Evolutionary conservation across 805 yeast species (phyloP), one percentile per base, ranked within the genome.

Genomic region (Wickerhamomyces ciferrii): DNA sequence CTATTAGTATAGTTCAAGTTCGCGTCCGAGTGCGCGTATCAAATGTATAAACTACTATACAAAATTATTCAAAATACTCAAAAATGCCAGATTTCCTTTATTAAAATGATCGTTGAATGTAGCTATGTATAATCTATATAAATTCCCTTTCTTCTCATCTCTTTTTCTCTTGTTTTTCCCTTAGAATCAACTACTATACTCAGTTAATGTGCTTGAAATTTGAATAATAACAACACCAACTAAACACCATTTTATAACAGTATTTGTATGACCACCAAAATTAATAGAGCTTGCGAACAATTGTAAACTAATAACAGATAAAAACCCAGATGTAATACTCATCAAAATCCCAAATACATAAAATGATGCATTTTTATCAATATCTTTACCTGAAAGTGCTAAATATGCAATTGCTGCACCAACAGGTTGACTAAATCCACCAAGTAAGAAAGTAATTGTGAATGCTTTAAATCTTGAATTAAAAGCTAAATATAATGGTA

Each of bases 371-470:
- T 64, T 56, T 35, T 64, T 58, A 43, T 65, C 66, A 32, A 67
- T 58, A 24, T 55, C 58, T 24, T 68, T 68, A 10, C 68, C 64
- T 41, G 62, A 66, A 45, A 77, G 66, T 29, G 84, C 69, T 6
- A 76, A 52, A 53, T 73, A 74, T 0, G 95, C 97, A 2, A 84
- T 49, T 0, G 84, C 54, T 0, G 97, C 98, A 19, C 99, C 99
- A 17, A 88, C 52, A 0, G 97, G 97, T 60, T 91, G 97, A 2
- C 96, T 81, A 2, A 81, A 71, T 0, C 92, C 91, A 4, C 97
- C 97, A 17, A 92, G 66, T 0, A 83, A 45, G 1, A 87, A 80
- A 15, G 91, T 76, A 8, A 84, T 75, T 0, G 73, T 51, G 11
- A 89, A 67, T 0, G 97, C 96, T 52, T 78, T 74, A 24, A 66